Base-by-base conservation (phyloP, 1,284 basidiomycete genomes). In the Moesziomyces globuligerus region DNA sequence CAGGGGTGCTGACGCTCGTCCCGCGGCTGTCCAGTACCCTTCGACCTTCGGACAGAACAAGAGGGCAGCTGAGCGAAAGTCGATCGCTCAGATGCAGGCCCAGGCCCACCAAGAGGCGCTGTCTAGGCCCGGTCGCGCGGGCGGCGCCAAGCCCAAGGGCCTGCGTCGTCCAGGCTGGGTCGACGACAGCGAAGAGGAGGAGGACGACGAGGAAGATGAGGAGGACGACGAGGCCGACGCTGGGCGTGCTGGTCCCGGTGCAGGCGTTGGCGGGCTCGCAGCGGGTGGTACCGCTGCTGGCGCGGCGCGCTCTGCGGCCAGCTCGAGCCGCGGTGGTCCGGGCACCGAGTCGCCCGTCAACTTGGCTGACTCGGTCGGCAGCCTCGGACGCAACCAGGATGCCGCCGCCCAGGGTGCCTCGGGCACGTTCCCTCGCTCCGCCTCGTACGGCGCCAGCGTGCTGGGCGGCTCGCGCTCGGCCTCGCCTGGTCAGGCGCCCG, bases 11-110 rank as follows among this genome's bases (percentile, higher is more conserved):
- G 41, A 48, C 21, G 46, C 54, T 34, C 46, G 56, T 23, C 59
- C 72, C 17, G 24, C 61, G 10, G 45, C n/a, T 11, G 43, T 43
- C 3, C 49, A 58, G 42, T 78, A 74, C 37, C 78, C 78, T 11
- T 78, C 76, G 17, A 77, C 72, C 0, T 80, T 80, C 34, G 74
- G 74, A 13, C 72, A 69, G 58, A 75, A 75, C 59, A 76, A 77
- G 59, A 50, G 65, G 23, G 70, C 70, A 0, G 52, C 54, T 9
- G 77, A 79, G 26, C 70, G 77, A 50, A 79, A 79, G 49, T 71
- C 68, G 40, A 75, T 75, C 10, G 77, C 77, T 2, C 71, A 77
- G 52, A 61, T 72, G 17, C 74, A 77, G 55, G 75, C 71, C 6
- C 64, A 72, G 40, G 77, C 74, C 3, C 75, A 78, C 38, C 73